phyloP scores from a whole-genome alignment of 169 alveolate species.

The Plasmodium relictum region DNA sequence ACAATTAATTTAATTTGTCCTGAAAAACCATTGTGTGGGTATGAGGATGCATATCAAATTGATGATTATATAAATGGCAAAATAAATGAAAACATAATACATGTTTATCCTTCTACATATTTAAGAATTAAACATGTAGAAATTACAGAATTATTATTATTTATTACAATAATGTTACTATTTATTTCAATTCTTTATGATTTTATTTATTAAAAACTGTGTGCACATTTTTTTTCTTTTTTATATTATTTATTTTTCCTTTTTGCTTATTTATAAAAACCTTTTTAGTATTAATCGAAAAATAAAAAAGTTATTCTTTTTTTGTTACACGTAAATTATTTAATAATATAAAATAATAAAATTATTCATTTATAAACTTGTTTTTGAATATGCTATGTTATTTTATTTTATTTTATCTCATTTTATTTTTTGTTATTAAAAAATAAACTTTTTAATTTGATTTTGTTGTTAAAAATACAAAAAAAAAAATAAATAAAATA shows the following conservation, averaged over 20 bases:
- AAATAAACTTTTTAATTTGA: too few species aligned
- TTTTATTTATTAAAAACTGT: slow-evolving; percentile 9
- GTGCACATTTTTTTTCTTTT: background rate
- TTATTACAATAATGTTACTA: slow-evolving; percentile 28
- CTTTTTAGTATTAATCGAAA: too few species aligned
- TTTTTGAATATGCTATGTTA: too few species aligned
- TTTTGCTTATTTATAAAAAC: background rate
- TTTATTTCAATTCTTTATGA: slow-evolving; percentile 34
- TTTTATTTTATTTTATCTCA: too few species aligned
- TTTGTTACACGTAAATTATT: too few species aligned
- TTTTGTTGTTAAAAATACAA: too few species aligned
- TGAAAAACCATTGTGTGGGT: slow-evolving; percentile 61
- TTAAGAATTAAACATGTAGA: slow-evolving; percentile 62
- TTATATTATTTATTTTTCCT: background rate
- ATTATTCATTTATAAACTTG: too few species aligned
- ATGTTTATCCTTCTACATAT: slow-evolving; percentile 61
- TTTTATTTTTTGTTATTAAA: too few species aligned
- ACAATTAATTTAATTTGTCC: slow-evolving; percentile 64
- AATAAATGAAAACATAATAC: slow-evolving; percentile 71
- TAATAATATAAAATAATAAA: too few species aligned
- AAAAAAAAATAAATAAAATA: too few species aligned
- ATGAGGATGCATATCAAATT: slow-evolving; percentile 75
- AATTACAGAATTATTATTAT: slow-evolving; percentile 35
- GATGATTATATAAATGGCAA: slow-evolving; percentile 70
- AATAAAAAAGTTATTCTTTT: too few species aligned